Conservation (phyloP, 2,329 filamentous ascomycete species). For the Colletotrichum salicis region DNA sequence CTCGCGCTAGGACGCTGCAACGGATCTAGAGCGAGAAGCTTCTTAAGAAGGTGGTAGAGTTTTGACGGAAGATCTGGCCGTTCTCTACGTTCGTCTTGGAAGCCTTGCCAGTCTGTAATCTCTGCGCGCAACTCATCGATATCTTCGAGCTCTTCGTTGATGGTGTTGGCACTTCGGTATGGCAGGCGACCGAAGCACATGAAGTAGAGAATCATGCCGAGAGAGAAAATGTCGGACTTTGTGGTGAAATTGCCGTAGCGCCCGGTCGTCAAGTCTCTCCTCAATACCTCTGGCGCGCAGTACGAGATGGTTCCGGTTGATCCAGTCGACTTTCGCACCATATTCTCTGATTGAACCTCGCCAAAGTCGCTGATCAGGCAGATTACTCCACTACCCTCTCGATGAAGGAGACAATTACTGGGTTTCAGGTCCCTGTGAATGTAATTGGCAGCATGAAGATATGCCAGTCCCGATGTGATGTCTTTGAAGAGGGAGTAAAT, state of each 20-base stretch:
- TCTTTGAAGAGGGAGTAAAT: slow-evolving; percentile 98
- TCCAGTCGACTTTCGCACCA: slow-evolving; percentile 86
- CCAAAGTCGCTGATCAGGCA: slow-evolving; percentile 98
- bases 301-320: slow-evolving; percentile 97
- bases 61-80: slow-evolving; percentile 86
- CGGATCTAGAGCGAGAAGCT: slow-evolving; percentile 81
- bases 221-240: slow-evolving; percentile 97
- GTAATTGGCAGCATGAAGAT: slow-evolving; percentile 90
- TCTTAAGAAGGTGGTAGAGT: slow-evolving; percentile 86
- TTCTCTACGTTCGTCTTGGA: slow-evolving; percentile 78
- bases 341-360: slow-evolving; percentile 89
- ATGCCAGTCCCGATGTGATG: slow-evolving; percentile 89
- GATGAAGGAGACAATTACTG: slow-evolving; percentile 91
- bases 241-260: slow-evolving; percentile 92
- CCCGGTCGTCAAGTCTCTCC: slow-evolving; percentile 71
- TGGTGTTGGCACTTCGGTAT: slow-evolving; percentile 82
- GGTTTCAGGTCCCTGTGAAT: slow-evolving; percentile 97
- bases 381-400: slow-evolving; percentile 74
- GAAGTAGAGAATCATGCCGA: slow-evolving; percentile 98
- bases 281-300: slow-evolving; percentile 93
- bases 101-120: slow-evolving; percentile 88
- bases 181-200: slow-evolving; percentile 94
- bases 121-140: slow-evolving; percentile 85
- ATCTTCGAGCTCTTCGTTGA: slow-evolving; percentile 93
- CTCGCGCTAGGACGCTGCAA: slow-evolving; percentile 82